phyloP scores from a whole-genome alignment of 2,329 filamentous ascomycete species.

The Parastagonospora nodorum region DNA sequence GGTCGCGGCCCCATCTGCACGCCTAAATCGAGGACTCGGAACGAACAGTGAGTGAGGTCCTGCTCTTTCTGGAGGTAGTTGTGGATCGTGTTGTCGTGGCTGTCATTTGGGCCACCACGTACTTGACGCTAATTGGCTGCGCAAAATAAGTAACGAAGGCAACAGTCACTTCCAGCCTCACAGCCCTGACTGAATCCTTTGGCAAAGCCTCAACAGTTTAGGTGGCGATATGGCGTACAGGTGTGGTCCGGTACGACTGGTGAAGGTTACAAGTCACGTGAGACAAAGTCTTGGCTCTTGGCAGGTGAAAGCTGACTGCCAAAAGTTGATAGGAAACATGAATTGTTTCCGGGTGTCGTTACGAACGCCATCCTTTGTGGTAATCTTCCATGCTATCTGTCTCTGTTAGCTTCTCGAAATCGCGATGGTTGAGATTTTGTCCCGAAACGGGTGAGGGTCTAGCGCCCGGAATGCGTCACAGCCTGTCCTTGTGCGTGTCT shows the following conservation, averaged over 20 bases:
- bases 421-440: conserved; percentile 1
- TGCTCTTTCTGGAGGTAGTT: conserved; percentile 7
- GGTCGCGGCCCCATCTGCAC: background rate
- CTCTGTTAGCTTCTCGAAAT: conserved; percentile 1
- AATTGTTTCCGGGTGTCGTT: background rate
- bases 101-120: conserved; percentile 34
- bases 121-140: conserved; percentile 33
- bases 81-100: conserved; percentile 28
- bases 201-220: too few relatives aligned
- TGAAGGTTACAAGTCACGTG: too few relatives aligned
- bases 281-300: too few relatives aligned
- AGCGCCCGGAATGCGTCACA: conserved; percentile 15
- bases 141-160: conserved; percentile 14
- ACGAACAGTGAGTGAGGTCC: background rate
- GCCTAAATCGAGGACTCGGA: conserved; percentile 1
- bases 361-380: background rate
- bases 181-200: too few relatives aligned
- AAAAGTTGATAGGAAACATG: too few relatives aligned
- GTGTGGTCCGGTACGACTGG: too few relatives aligned
- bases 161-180: too few relatives aligned
- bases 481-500: conserved; percentile 19
- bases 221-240: too few relatives aligned
- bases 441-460: conserved; percentile 11
- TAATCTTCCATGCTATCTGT: conserved; percentile 5
- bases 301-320: too few relatives aligned